A percentile compares a stretch with the other conserved stretches of the same genome.
Conservation (phyloP, 129 eudicot genomes). For the Flaveria ramosissima region DNA sequence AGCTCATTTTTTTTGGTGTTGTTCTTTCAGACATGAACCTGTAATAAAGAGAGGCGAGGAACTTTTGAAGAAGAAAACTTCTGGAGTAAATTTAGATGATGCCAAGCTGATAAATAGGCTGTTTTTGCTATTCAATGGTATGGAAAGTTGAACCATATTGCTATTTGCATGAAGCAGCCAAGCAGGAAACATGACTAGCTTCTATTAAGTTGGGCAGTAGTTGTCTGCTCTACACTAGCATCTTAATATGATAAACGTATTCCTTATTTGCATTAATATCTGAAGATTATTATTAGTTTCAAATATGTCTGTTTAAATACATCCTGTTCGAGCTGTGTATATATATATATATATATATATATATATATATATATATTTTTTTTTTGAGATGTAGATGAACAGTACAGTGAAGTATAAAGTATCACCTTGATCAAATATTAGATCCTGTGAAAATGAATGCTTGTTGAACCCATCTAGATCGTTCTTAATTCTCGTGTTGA, state of each 20-base stretch:
- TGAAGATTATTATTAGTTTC: conserved; percentile 8
- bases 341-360: no score
- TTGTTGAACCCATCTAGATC: background rate
- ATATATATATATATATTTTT: no score
- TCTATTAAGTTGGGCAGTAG: conserved; percentile 28
- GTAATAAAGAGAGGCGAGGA: conserved; percentile 87
- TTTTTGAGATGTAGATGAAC: conserved; percentile 14
- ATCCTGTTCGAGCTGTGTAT: conserved; percentile 22
- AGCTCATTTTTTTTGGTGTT: conserved; percentile 23
- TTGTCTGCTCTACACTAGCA: conserved; percentile 24
- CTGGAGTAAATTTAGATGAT: conserved; percentile 78
- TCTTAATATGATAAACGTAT: conserved; percentile 5
- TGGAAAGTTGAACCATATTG: conserved; percentile 26
- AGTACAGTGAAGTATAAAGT: conserved; percentile 1
- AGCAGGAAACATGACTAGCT: conserved; percentile 26
- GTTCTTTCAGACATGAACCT: conserved; percentile 72
- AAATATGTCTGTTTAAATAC: background rate
- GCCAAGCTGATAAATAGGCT: conserved; percentile 65
- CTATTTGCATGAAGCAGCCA: conserved; percentile 24
- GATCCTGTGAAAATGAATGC: conserved; percentile 11
- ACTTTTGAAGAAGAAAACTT: conserved; percentile 78
- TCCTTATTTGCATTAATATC: conserved; percentile 1
- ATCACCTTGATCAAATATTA: conserved; percentile 14
- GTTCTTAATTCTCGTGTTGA: background rate
- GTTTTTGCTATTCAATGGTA: conserved; percentile 84